Conservation (phyloP, 2,329 filamentous ascomycete species). For the Hawksworthiomyces lignivorus region DNA sequence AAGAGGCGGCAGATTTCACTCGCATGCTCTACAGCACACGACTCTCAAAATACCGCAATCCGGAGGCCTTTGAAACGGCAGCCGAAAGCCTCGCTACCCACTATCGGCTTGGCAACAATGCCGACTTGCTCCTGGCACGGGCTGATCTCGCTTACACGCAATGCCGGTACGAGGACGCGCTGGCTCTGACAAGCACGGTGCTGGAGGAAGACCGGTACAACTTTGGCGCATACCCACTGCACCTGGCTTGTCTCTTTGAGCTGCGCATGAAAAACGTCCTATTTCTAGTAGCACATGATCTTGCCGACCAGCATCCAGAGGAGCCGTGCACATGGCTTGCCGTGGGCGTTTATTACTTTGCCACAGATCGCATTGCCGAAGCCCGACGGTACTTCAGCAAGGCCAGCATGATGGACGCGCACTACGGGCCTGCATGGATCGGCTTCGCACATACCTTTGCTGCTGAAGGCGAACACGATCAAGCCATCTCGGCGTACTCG, state of each 20-base stretch:
- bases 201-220: constrained; percentile 81
- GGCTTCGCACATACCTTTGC: constrained; percentile 98
- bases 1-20: constrained; percentile 88
- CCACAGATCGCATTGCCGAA: constrained; percentile 83
- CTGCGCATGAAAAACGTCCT: constrained; percentile 79
- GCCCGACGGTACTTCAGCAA: constrained; percentile 95
- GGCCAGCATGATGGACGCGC: constrained; percentile 92
- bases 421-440: constrained; percentile 97
- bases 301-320: constrained; percentile 84
- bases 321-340: constrained; percentile 91
- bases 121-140: constrained; percentile 81
- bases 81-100: constrained; percentile 89
- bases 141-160: constrained; percentile 92
- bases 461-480: constrained; percentile 94
- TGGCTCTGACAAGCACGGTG: constrained; percentile 76
- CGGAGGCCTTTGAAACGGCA: constrained; percentile 71
- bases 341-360: constrained; percentile 90
- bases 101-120: constrained; percentile 78
- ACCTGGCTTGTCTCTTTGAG: constrained; percentile 85
- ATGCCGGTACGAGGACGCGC: constrained; percentile 82
- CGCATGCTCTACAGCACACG: constrained; percentile 95
- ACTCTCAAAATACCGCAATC: constrained; percentile 90
- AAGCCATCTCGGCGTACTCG: constrained; percentile 95
- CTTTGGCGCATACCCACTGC: constrained; percentile 80
- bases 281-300: constrained; percentile 85